These are phyloP conservation scores for Penicillium expansum DNA, from an alignment of 2,329 filamentous ascomycete genomes.

Conservation along the genomic window DNA sequence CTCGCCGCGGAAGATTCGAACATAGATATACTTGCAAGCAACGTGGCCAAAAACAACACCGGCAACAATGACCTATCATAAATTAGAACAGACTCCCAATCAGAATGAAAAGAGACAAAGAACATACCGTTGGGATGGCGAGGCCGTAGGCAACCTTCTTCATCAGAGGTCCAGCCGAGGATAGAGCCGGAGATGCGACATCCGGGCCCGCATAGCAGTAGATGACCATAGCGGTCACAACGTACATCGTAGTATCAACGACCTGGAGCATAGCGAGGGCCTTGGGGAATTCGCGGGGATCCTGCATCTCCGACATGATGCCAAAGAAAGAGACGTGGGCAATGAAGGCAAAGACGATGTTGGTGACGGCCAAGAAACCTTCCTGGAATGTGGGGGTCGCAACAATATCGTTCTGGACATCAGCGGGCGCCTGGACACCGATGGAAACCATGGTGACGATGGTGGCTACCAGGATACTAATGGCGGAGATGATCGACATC, in stretches of 20 bases:
- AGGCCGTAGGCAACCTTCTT: slow-evolving; percentile 64
- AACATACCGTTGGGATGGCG: slow-evolving; percentile 57
- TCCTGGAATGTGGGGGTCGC: slow-evolving; percentile 48
- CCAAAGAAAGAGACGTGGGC: slow-evolving; percentile 65
- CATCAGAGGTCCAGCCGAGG: slow-evolving; percentile 56
- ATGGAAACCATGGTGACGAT: slow-evolving; percentile 64
- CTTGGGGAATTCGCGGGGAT: slow-evolving; percentile 58
- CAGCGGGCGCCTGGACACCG: slow-evolving; percentile 49
- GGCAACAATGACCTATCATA: slow-evolving; percentile 51
- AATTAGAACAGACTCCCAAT: not conserved
- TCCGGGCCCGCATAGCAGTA: slow-evolving; percentile 62
- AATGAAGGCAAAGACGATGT: slow-evolving; percentile 66
- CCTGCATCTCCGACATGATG: slow-evolving; percentile 62
- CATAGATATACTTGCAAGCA: slow-evolving; percentile 62
- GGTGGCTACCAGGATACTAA: slow-evolving; percentile 61
- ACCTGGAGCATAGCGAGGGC: slow-evolving; percentile 60
- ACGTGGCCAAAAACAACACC: slow-evolving; percentile 67
- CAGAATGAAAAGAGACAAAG: too few species aligned
- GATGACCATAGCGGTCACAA: slow-evolving; percentile 63
- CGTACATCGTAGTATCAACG: slow-evolving; percentile 60
- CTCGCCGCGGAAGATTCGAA: slow-evolving; percentile 54
- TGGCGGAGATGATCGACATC: slow-evolving; percentile 60
- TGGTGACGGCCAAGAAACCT: slow-evolving; percentile 51
- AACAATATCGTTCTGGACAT: slow-evolving; percentile 35
- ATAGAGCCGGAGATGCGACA: slow-evolving; percentile 63